Conservation (phyloP, 1,284 basidiomycete species). For the Pholiota adiposa region DNA sequence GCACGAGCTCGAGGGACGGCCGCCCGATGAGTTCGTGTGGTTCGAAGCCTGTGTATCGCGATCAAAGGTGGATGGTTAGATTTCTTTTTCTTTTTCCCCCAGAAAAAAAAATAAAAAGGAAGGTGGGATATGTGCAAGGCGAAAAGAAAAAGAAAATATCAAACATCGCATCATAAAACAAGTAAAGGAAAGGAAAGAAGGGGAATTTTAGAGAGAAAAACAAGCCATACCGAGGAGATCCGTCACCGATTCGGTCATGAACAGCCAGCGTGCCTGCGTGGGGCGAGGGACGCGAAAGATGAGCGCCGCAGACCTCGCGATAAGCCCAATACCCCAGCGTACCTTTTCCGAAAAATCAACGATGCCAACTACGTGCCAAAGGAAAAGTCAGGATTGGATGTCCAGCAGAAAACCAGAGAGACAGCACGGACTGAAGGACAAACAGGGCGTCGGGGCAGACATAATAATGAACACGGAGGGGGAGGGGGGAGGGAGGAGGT, state of each 20-base stretch:
- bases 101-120: too few species aligned
- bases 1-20: constrained; percentile 71
- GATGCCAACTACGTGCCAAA: constrained; percentile 59
- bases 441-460: constrained; percentile 45
- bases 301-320: neutral
- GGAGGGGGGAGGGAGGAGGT: neutral
- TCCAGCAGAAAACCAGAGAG: too few species aligned
- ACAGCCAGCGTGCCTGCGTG: constrained; percentile 70
- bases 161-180: neutral
- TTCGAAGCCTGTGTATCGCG: constrained; percentile 60
- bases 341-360: constrained; percentile 77
- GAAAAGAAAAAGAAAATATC: too few species aligned
- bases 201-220: neutral
- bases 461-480: neutral
- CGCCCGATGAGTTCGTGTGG: constrained; percentile 68
- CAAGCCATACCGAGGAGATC: constrained; percentile 64
- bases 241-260: constrained; percentile 68
- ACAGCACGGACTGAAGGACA: constrained; percentile 69
- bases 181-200: neutral
- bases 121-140: too few species aligned
- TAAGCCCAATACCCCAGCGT: neutral
- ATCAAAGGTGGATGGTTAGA: neutral
- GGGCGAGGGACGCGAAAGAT: too few species aligned
- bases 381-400: too few species aligned
- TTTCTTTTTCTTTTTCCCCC: neutral